Evolutionary conservation across 305 asterid species (phyloP).

Genomic region (Rubia peregrina): DNA sequence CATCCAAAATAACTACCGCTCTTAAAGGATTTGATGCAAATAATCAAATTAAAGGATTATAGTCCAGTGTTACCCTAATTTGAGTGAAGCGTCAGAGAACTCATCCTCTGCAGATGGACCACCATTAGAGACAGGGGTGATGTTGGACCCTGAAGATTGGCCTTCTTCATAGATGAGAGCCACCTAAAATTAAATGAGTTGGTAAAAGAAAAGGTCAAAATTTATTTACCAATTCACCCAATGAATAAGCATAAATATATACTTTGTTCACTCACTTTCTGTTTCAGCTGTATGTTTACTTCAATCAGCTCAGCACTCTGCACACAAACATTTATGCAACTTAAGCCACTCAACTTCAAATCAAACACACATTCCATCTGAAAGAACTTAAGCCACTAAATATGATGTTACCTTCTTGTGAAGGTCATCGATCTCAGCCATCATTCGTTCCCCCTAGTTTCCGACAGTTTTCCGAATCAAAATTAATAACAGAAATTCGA

Average conservation of each 20-base stretch:
- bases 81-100: slow-evolving; percentile 30
- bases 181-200: slow-evolving; percentile 19
- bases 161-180: slow-evolving; percentile 28
- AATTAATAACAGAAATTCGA: not conserved
- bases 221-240: not conserved
- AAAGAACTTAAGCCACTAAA: too few relatives aligned
- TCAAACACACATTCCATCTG: not conserved
- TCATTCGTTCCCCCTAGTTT: slow-evolving; percentile 11
- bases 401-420: slow-evolving; percentile 32
- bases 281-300: slow-evolving; percentile 28
- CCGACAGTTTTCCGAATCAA: not conserved
- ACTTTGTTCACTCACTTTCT: slow-evolving; percentile 17
- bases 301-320: slow-evolving; percentile 35
- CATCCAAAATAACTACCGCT: not conserved
- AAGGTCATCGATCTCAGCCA: slow-evolving; percentile 28
- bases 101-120: slow-evolving; percentile 34
- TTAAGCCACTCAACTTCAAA: not conserved
- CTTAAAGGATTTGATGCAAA: too few relatives aligned
- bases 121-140: slow-evolving; percentile 19
- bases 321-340: not conserved
- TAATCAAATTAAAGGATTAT: not conserved
- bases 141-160: slow-evolving; percentile 35
- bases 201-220: not conserved
- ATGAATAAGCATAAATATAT: not conserved
- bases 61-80: slow-evolving; percentile 27